Base-by-base conservation (phyloP, 352 stramenopile genomes). In the Lagenidium giganteum region DNA sequence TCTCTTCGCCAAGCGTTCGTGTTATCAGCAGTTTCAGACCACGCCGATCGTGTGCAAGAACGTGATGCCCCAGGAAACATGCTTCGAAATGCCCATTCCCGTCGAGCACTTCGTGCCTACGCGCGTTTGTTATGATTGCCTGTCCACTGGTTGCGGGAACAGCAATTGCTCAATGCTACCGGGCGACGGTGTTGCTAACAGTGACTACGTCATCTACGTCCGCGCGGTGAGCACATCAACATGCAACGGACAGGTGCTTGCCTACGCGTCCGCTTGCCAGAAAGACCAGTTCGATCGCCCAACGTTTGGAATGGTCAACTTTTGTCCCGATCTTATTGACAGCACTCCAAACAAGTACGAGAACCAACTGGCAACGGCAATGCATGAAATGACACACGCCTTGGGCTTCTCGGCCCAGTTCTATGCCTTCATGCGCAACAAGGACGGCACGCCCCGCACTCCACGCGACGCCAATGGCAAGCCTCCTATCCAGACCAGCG, bases 221-320 rank as follows among this genome's bases (percentile, higher is more conserved):
- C 68, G 69, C 8, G 62, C 72, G 0, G 48, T 48, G 0, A 57
- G 47, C 8, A 80, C 74, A 1, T 46, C 23, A 7, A 74, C 71
- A 42, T 87, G 74, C 43, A 41, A 45, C 0, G 48, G 48, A n/a
- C n/a, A n/a, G 31, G 35, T 8, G 49, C 56, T 2, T 0, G 76
- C 71, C 9, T 89, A 83, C 45, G 74, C 76, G 0, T 66, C 63
- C 0, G 72, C 74, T 1, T 89, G 76, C 43, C 76, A 84, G 46
- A 82, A 79, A 25, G 74, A 89, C 45, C 71, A 87, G 36, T 81
- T 70, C 42, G 76, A 89, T 43, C 68, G 71, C 7, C 74, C 71
- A 14, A 86, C 67, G n/a, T 83, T 87, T 41, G 74, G 76, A 0
- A 84, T 84, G 69, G 51, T 63, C 9, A 87, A 89, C 53, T 84